Base-by-base conservation (phyloP, 441 rosid species). In the California macrophylla region DNA sequence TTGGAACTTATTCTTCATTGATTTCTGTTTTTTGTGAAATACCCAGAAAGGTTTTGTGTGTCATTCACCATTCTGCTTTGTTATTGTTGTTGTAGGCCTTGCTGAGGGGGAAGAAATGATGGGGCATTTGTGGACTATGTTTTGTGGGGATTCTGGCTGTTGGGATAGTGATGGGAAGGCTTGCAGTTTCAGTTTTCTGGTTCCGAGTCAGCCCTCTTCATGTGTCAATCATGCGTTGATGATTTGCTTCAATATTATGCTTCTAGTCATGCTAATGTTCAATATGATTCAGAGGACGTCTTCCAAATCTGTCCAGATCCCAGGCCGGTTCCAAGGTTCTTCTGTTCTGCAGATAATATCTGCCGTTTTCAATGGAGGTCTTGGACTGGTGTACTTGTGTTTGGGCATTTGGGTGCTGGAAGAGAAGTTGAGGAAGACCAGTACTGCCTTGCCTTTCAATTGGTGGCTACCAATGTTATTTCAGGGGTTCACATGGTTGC, bases 401-500 rank as follows among this genome's bases (percentile, higher is more conserved):
- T 75, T 82, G 34, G 92, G 89, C 66, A 63, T 76, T 74, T 87
- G 91, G 89, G 68, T 65, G 68, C 74, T 92, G 72, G 88, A 81
- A 74, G 90, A 92, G 80, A 82, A 78, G 64, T 63, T 84, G 76
- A 85, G 87, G 74, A 77, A 65, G 74, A 64, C 76, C 23, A 71
- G 64, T 32, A 68, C 79, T 25, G 81, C 77, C 40, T 78, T 82
- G 40, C 96, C 96, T 64, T 72, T 87, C 26, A 71, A 68, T 74
- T 60, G 64, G 71, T 85, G 93, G 97, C 16, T 90, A 21, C 67
- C 77, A 9, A 70, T 73, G 42, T 52, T 88, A 34, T 75, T 86
- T 69, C 97, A 85, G 40, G 98, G 94, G 15, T 71, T 82, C 23
- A 83, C 96, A 54, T 90, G 94, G 97, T 63, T 86, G 24, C 74